Evolutionary conservation across 371 early-diverging fungal species (phyloP).

Genomic region (Rhizopus delemar): DNA sequence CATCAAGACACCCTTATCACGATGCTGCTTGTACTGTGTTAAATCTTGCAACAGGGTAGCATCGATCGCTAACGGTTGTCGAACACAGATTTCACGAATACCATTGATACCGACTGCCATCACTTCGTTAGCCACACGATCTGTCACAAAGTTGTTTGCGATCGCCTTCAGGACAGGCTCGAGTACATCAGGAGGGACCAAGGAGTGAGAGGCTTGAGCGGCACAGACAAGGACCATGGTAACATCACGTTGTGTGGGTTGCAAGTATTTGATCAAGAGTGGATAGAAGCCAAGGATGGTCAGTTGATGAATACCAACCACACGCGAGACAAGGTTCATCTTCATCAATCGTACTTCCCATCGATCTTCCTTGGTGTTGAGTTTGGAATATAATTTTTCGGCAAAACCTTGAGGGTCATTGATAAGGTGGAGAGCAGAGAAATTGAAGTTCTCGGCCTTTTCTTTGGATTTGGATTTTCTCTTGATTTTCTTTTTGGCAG

Average conservation of each 20-base stretch:
- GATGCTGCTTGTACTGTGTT: slow-evolving; percentile 87
- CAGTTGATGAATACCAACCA: slow-evolving; percentile 94
- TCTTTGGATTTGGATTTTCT: slow-evolving; percentile 61
- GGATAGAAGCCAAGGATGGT: slow-evolving; percentile 87
- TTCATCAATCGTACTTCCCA: slow-evolving; percentile 89
- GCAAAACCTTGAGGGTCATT: slow-evolving; percentile 96
- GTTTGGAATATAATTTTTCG: slow-evolving; percentile 83
- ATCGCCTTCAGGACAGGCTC: slow-evolving; percentile 84
- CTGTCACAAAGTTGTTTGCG: slow-evolving; percentile 94
- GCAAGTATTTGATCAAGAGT: slow-evolving; percentile 83
- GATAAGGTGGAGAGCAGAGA: slow-evolving; percentile 89
- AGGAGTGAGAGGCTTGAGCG: slow-evolving; percentile 89
- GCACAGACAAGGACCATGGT: slow-evolving; percentile 88
- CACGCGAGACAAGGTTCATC: slow-evolving; percentile 90
- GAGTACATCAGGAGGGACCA: slow-evolving; percentile 91
- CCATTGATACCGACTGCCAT: slow-evolving; percentile 93
- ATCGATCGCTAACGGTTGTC: slow-evolving; percentile 90
- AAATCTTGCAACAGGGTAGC: slow-evolving; percentile 84
- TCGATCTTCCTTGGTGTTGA: slow-evolving; percentile 68
- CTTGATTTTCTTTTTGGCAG: slow-evolving; percentile 68
- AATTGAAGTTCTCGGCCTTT: slow-evolving; percentile 81
- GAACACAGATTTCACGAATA: slow-evolving; percentile 87
- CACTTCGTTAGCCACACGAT: slow-evolving; percentile 87
- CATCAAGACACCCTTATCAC: slow-evolving; percentile 90
- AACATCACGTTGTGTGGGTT: slow-evolving; percentile 92